These are phyloP conservation scores for Juglanconis sp. DNA, from an alignment of 2,329 filamentous ascomycete genomes.

Conservation along the genomic window DNA sequence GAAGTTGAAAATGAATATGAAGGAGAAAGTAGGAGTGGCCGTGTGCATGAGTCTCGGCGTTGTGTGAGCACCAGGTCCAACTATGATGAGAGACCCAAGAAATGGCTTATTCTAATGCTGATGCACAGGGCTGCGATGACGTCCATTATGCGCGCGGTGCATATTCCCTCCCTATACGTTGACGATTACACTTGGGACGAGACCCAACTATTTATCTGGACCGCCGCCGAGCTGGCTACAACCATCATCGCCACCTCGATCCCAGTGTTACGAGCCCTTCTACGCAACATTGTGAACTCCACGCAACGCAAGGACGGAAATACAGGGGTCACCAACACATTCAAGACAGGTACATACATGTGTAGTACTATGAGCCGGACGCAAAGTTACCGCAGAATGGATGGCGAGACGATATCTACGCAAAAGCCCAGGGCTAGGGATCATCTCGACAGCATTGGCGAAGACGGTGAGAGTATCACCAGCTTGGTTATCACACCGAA, in stretches of 20 bases:
- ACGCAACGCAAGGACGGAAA: neutral
- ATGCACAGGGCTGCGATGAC: neutral
- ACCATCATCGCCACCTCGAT: constrained; percentile 24
- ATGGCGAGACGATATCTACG: neutral
- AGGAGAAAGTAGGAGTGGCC: constrained; percentile 32
- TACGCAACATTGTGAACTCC: neutral
- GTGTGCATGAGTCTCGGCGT: constrained; percentile 34
- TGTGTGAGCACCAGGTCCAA: constrained; percentile 21
- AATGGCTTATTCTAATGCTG: neutral
- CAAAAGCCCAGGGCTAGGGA: neutral
- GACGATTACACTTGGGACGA: neutral
- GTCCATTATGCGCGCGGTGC: neutral
- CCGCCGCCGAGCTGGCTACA: constrained; percentile 19
- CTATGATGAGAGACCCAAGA: neutral
- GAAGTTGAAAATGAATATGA: constrained; percentile 29
- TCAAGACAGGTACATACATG: constrained; percentile 4
- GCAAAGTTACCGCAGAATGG: neutral
- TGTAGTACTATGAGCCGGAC: neutral
- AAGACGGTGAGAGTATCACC: neutral
- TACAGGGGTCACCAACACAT: neutral
- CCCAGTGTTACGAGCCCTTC: constrained; percentile 26
- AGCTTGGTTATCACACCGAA: neutral
- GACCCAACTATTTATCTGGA: constrained; percentile 19
- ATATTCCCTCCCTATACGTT: neutral
- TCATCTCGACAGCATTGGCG: neutral